phyloP scores from a whole-genome alignment of 2,329 filamentous ascomycete genomes.

The Grosmannia serpens region DNA sequence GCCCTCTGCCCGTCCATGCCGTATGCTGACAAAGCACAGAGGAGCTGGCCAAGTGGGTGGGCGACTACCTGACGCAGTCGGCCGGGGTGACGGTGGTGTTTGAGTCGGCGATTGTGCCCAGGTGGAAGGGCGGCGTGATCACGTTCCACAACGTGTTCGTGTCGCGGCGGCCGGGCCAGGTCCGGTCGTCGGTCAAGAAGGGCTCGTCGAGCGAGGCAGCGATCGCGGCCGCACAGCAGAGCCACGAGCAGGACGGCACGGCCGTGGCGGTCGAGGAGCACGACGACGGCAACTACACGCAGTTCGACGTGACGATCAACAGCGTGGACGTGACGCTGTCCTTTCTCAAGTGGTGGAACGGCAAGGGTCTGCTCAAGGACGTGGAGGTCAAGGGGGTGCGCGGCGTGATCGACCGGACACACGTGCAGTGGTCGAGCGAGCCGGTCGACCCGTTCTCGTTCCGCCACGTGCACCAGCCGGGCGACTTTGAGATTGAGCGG shows the following conservation, averaged over 20 bases:
- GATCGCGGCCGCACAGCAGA: slow-evolving; percentile 54
- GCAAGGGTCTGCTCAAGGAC: slow-evolving; percentile 79
- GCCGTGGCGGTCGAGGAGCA: slow-evolving; percentile 21
- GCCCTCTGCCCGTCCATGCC: no score
- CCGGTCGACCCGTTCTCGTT: slow-evolving; percentile 74
- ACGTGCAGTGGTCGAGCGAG: slow-evolving; percentile 59
- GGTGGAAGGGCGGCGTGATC: slow-evolving; percentile 91
- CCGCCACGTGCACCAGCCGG: slow-evolving; percentile 74
- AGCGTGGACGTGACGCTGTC: slow-evolving; percentile 94
- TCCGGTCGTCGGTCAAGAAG: slow-evolving; percentile 75
- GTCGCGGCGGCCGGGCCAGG: slow-evolving; percentile 76
- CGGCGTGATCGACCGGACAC: slow-evolving; percentile 83
- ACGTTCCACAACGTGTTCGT: slow-evolving; percentile 96
- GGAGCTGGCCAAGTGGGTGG: slow-evolving; percentile 84
- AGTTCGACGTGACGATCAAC: slow-evolving; percentile 90
- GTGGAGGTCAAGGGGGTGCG: slow-evolving; percentile 91
- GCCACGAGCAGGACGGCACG: slow-evolving; percentile 4
- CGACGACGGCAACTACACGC: slow-evolving; percentile 94
- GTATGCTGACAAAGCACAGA: slow-evolving; percentile 36
- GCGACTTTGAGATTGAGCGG: slow-evolving; percentile 92
- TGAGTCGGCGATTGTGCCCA: slow-evolving; percentile 93
- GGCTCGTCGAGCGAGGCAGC: slow-evolving; percentile 81
- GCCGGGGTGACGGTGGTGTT: slow-evolving; percentile 91
- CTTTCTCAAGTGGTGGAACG: slow-evolving; percentile 98
- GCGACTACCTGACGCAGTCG: slow-evolving; percentile 89